A percentile compares a stretch with the other conserved stretches of the same genome.
Conservation (phyloP, 768 basidiomycete genomes). For the Pholiota microspora region DNA sequence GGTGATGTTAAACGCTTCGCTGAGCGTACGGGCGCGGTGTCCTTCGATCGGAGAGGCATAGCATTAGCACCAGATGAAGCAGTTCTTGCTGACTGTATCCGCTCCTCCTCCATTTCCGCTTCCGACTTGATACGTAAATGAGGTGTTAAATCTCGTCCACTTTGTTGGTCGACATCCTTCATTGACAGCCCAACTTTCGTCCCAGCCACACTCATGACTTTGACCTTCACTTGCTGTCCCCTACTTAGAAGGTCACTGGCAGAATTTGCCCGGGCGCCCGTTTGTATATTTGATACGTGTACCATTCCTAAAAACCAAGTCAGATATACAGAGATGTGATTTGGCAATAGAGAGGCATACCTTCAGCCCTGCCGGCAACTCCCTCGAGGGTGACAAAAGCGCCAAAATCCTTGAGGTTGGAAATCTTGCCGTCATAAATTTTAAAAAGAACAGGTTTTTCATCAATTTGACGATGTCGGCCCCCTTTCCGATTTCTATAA, state of each 20-base stretch:
- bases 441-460: slow-evolving; percentile 90
- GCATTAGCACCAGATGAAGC: slow-evolving; percentile 81
- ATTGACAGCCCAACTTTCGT: slow-evolving; percentile 85
- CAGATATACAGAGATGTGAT: neutral
- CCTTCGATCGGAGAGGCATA: slow-evolving; percentile 64
- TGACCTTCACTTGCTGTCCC: slow-evolving; percentile 88
- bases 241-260: slow-evolving; percentile 84
- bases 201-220: slow-evolving; percentile 92
- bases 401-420: slow-evolving; percentile 91
- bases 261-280: slow-evolving; percentile 81
- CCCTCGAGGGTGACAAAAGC: slow-evolving; percentile 93
- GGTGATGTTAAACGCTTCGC: slow-evolving; percentile 93
- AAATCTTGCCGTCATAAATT: slow-evolving; percentile 87
- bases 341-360: slow-evolving; percentile 42
- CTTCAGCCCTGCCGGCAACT: slow-evolving; percentile 81
- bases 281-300: slow-evolving; percentile 91
- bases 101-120: slow-evolving; percentile 88
- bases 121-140: slow-evolving; percentile 94
- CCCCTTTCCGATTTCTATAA: slow-evolving; percentile 32
- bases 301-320: slow-evolving; percentile 73
- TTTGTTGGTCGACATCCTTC: slow-evolving; percentile 94
- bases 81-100: slow-evolving; percentile 55
- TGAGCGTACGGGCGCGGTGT: slow-evolving; percentile 58
- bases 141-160: slow-evolving; percentile 90
- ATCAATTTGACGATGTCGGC: slow-evolving; percentile 51